phyloP scores from a whole-genome alignment of 83 land plant species.

The Picea abies region DNA sequence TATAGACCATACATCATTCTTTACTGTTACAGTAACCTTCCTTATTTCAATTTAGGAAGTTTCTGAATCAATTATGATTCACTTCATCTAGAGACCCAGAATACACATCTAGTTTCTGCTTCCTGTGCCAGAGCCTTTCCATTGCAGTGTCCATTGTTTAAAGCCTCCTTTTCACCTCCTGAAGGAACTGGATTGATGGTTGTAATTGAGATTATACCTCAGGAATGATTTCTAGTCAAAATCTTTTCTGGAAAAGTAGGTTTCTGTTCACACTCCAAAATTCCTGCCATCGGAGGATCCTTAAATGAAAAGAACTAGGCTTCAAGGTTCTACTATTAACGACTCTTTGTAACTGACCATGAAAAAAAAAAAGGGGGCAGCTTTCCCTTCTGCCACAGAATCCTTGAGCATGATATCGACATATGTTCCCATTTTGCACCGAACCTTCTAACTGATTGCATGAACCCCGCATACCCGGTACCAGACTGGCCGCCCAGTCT shows the following conservation, averaged over 20 bases:
- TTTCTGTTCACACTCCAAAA: not conserved
- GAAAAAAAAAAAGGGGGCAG: slow-evolving; percentile 7
- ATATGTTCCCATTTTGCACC: not conserved
- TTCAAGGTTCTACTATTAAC: not conserved
- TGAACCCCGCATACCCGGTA: not conserved
- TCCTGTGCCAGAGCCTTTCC: no score
- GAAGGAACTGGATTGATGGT: slow-evolving; percentile 15
- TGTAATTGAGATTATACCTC: slow-evolving; percentile 26
- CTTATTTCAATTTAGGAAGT: no score
- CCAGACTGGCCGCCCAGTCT: not conserved
- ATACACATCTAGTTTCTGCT: no score
- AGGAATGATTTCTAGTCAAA: slow-evolving; percentile 23
- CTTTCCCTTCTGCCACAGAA: slow-evolving; percentile 17
- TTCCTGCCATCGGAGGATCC: not conserved
- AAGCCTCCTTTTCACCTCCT: slow-evolving; percentile 7
- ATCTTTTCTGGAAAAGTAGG: slow-evolving; percentile 43
- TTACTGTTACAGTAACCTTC: no score
- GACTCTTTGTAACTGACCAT: slow-evolving; percentile 3
- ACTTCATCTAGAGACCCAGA: no score
- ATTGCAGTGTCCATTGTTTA: slow-evolving; percentile 12
- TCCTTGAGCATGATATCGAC: slow-evolving; percentile 13
- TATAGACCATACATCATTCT: no score
- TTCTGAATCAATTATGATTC: no score
- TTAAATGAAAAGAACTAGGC: slow-evolving; percentile 2
- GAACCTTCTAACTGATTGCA: not conserved